Evolutionary conservation across 2,329 filamentous ascomycete genomes (phyloP).

Genomic region (Cladophialophora bantiana): DNA sequence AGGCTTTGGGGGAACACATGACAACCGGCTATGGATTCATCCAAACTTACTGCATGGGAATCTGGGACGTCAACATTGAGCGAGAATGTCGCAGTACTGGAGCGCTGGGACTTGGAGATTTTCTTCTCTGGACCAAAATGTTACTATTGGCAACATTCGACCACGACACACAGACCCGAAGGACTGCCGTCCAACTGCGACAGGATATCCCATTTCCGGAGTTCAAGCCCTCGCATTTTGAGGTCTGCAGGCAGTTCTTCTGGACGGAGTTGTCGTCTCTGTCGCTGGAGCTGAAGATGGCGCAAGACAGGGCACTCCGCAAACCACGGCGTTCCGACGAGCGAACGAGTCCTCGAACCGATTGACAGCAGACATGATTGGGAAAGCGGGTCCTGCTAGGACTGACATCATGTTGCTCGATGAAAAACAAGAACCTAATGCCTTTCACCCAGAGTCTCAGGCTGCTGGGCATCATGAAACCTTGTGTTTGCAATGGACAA

Average conservation of each 20-base stretch:
- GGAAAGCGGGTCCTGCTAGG: neutral
- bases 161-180: constrained; percentile 10
- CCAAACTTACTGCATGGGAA: constrained; percentile 7
- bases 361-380: neutral
- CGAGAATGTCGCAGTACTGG: constrained; percentile 11
- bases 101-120: neutral
- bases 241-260: constrained; percentile 1
- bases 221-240: neutral
- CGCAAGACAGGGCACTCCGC: neutral
- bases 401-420: neutral
- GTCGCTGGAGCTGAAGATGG: constrained; percentile 5
- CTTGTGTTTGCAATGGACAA: neutral
- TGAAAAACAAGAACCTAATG: neutral
- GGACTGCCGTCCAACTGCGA: constrained; percentile 3
- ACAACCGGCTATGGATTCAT: constrained; percentile 9
- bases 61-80: constrained; percentile 8
- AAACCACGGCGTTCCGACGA: neutral
- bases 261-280: constrained; percentile 3
- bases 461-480: neutral
- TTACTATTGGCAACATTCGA: constrained; percentile 15
- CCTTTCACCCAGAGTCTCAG: neutral
- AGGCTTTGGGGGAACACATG: constrained; percentile 5
- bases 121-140: constrained; percentile 17
- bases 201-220: neutral
- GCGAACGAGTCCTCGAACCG: neutral